Percentiles rank a stretch among this genome's conserved stretches.
Evolutionary conservation across 2,329 filamentous ascomycete species (phyloP).

Genomic region (Venturia pyrina): DNA sequence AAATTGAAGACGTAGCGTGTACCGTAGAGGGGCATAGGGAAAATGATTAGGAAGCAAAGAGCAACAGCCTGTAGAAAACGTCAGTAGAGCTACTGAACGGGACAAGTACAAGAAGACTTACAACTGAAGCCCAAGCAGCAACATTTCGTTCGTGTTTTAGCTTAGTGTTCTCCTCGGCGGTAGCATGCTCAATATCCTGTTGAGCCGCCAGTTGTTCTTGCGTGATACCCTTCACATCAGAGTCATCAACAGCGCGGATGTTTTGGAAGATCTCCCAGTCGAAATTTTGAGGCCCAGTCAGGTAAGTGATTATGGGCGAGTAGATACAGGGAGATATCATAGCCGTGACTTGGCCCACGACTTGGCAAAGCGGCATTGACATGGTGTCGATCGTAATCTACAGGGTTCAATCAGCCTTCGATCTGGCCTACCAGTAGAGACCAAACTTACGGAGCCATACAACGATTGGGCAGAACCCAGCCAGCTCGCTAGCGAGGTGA

Average conservation of each 20-base stretch:
- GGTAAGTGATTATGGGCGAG: constrained; percentile 17
- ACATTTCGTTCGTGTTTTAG: constrained; percentile 1
- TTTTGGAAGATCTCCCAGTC: constrained; percentile 18
- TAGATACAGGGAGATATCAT: constrained; percentile 17
- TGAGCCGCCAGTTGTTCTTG: constrained; percentile 8
- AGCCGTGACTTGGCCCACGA: constrained; percentile 16
- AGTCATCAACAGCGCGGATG: constrained; percentile 9
- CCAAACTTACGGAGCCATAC: constrained; percentile 13
- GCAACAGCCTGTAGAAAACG: neutral
- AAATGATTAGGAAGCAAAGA: neutral
- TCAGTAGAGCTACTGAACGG: neutral
- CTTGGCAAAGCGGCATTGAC: neutral
- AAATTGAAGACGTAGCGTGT: constrained; percentile 8
- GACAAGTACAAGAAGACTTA: neutral
- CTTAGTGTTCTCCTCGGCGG: neutral
- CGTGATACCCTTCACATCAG: constrained; percentile 9
- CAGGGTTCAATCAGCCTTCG: neutral
- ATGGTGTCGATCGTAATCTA: constrained; percentile 12
- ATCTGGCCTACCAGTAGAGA: neutral
- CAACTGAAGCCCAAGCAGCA: neutral
- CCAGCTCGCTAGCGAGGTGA: constrained; percentile 15
- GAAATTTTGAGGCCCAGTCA: constrained; percentile 17
- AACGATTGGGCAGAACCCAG: constrained; percentile 14
- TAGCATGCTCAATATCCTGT: neutral
- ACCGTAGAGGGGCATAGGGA: constrained; percentile 11